These are phyloP conservation scores for Apiotrichum gamsii DNA, from an alignment of 1,284 basidiomycete genomes.

Conservation along the genomic window DNA sequence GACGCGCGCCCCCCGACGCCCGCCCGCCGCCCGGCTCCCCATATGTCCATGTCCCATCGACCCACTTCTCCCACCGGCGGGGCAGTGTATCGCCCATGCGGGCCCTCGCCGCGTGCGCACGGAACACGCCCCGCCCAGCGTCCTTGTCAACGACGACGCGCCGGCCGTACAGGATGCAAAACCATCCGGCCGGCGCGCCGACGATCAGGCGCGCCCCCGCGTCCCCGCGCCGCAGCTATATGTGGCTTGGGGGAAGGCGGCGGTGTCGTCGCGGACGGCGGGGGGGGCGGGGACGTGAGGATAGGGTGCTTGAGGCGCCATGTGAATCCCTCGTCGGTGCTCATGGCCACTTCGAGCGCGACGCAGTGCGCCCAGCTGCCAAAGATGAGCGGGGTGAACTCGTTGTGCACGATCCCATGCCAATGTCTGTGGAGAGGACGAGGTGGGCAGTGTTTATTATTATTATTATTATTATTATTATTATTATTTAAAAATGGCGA, in stretches of 20 bases:
- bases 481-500: no score
- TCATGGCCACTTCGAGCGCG: constrained; percentile 11
- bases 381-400: constrained; percentile 10
- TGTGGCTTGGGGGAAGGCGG: constrained; percentile 4
- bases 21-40: no score
- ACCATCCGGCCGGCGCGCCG: constrained; percentile 6
- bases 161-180: constrained; percentile 12
- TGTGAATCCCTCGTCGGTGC: constrained; percentile 7
- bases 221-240: constrained; percentile 11
- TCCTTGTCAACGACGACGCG: constrained; percentile 2
- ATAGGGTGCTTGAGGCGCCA: constrained; percentile 9
- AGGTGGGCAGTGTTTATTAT: no score
- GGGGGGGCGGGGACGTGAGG: constrained; percentile 6
- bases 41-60: constrained; percentile 12
- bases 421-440: no score
- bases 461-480: no score
- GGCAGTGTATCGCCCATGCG: constrained; percentile 2
- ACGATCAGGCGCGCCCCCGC: constrained; percentile 10
- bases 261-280: constrained; percentile 5
- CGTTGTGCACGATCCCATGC: constrained; percentile 15
- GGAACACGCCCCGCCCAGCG: constrained; percentile 6
- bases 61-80: constrained; percentile 10
- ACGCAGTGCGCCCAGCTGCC: constrained; percentile 12
- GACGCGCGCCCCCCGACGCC: constrained; percentile 9
- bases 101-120: constrained; percentile 11